Evolutionary conservation across 2,329 filamentous ascomycete species (phyloP).

Genomic region (Xylaria sp.): DNA sequence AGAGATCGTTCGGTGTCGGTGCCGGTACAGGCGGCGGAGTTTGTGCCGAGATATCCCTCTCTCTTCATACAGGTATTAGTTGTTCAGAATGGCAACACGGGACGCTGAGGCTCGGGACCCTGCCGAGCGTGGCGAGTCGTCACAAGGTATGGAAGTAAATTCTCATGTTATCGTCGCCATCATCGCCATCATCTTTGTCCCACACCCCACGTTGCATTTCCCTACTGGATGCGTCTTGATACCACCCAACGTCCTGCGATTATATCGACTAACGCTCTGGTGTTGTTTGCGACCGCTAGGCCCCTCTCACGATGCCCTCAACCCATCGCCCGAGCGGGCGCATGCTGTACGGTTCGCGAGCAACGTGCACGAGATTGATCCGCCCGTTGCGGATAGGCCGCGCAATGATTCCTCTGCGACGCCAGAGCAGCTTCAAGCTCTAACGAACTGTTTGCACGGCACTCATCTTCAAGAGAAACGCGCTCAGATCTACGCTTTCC

Average conservation of each 20-base stretch:
- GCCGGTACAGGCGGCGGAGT: neutral
- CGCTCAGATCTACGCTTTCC: slow-evolving; percentile 88
- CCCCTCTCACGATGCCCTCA: slow-evolving; percentile 36
- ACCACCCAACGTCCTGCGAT: slow-evolving; percentile 26
- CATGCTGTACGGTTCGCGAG: slow-evolving; percentile 77
- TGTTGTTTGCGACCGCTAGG: slow-evolving; percentile 38
- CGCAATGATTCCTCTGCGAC: slow-evolving; percentile 55
- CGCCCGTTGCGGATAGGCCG: slow-evolving; percentile 51
- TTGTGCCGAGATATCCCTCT: slow-evolving; percentile 4
- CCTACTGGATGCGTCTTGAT: slow-evolving; percentile 1
- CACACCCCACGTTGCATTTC: slow-evolving; percentile 24
- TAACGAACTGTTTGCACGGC: slow-evolving; percentile 78
- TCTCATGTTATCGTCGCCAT: slow-evolving; percentile 15
- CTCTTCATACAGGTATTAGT: slow-evolving; percentile 13
- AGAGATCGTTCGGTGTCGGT: slow-evolving; percentile 1
- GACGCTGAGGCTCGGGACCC: slow-evolving; percentile 31
- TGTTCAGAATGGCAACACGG: slow-evolving; percentile 40
- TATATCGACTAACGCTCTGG: slow-evolving; percentile 36
- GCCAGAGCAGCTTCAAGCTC: slow-evolving; percentile 73
- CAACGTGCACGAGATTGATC: slow-evolving; percentile 72
- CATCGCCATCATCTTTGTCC: slow-evolving; percentile 28
- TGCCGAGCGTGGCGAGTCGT: slow-evolving; percentile 38
- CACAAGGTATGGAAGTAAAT: slow-evolving; percentile 41
- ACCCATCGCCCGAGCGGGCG: slow-evolving; percentile 48
- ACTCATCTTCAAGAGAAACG: slow-evolving; percentile 82